Percentiles rank a stretch among this genome's conserved stretches.
Conservation (phyloP, 169 alveolate genomes). For the Plasmodium malariae region DNA sequence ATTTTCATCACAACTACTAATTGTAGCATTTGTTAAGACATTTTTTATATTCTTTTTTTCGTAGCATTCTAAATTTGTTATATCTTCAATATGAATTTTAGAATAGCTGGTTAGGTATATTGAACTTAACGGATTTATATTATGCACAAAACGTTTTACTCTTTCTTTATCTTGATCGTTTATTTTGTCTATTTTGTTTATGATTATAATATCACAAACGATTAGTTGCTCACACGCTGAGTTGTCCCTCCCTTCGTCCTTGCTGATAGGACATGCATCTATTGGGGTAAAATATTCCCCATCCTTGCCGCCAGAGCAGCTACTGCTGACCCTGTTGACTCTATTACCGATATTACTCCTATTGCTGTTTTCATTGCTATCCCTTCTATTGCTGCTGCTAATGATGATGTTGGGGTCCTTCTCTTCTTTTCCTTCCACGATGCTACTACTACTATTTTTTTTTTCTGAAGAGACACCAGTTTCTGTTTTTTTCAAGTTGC, state of each 20-base stretch:
- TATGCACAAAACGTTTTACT: conserved; percentile 30
- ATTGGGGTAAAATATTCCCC: neutral
- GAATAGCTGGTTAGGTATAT: conserved; percentile 50
- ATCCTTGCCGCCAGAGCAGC: too few species aligned
- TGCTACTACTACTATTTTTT: neutral
- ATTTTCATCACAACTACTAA: neutral
- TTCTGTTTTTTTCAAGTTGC: neutral
- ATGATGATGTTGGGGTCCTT: too few species aligned
- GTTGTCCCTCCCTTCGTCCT: neutral
- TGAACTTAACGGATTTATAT: conserved; percentile 60
- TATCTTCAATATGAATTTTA: conserved; percentile 25
- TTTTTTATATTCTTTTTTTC: conserved; percentile 72
- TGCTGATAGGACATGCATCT: neutral
- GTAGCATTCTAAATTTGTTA: conserved; percentile 70
- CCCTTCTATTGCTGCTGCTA: too few species aligned
- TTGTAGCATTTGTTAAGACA: neutral
- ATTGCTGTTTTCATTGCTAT: too few species aligned
- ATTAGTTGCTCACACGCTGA: conserved; percentile 46
- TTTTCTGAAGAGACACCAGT: neutral
- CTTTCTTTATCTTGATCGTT: conserved; percentile 22
- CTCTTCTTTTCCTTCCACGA: neutral
- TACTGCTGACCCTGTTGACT: too few species aligned
- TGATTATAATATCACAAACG: conserved; percentile 62
- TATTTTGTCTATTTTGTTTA: conserved; percentile 73
- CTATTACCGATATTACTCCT: too few species aligned